phyloP scores from a whole-genome alignment of 2,329 filamentous ascomycete genomes.

The Ophiosphaerella herpotricha region DNA sequence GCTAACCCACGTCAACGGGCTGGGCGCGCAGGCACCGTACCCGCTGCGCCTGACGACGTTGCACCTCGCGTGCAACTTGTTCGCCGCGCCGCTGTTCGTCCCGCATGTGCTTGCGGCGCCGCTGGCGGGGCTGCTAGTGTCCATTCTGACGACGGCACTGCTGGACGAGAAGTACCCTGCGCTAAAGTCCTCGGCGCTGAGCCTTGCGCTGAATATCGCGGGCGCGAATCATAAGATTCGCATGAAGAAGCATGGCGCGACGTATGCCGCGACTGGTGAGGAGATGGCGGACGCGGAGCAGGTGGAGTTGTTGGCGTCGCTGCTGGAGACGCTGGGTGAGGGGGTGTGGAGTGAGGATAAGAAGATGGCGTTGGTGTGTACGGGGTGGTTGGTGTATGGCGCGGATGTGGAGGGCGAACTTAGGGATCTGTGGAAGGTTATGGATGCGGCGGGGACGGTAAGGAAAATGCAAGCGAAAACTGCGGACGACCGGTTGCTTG shows the following conservation, averaged over 20 bases:
- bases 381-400: slow-evolving; percentile 77
- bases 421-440: slow-evolving; percentile 74
- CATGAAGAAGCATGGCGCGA: slow-evolving; percentile 54
- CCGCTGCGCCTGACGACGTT: slow-evolving; percentile 80
- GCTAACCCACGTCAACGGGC: slow-evolving; percentile 59
- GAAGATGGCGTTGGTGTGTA: slow-evolving; percentile 74
- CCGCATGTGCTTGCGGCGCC: slow-evolving; percentile 61
- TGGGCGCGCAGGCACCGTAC: slow-evolving; percentile 68
- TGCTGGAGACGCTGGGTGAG: slow-evolving; percentile 71
- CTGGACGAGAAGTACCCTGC: slow-evolving; percentile 76
- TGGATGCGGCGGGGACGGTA: slow-evolving; percentile 74
- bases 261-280: slow-evolving; percentile 16
- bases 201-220: slow-evolving; percentile 81
- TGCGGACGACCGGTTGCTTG: slow-evolving; percentile 37
- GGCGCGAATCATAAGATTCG: slow-evolving; percentile 70
- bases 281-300: slow-evolving; percentile 70
- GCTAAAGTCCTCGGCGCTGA: slow-evolving; percentile 79
- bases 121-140: slow-evolving; percentile 61
- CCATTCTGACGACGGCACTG: slow-evolving; percentile 76
- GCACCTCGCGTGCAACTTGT: slow-evolving; percentile 84
- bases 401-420: slow-evolving; percentile 73
- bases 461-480: slow-evolving; percentile 29
- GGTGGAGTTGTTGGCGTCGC: slow-evolving; percentile 78
- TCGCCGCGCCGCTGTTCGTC: slow-evolving; percentile 73
- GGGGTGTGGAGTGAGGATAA: slow-evolving; percentile 68